Conservation (phyloP, 768 basidiomycete genomes). For the Amanita inopinata region DNA sequence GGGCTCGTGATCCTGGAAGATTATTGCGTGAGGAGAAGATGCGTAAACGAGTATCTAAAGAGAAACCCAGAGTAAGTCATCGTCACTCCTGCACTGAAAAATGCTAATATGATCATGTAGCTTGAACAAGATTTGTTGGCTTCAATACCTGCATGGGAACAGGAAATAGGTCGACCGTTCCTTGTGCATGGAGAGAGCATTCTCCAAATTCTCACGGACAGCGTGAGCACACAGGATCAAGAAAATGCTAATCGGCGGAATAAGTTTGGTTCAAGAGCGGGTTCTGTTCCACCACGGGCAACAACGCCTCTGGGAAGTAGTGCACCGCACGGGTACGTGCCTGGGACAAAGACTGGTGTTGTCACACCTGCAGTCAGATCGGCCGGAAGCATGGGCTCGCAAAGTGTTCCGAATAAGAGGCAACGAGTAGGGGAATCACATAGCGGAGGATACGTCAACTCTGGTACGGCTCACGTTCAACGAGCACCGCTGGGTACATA, state of each 20-base stretch:
- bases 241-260: constrained; percentile 57
- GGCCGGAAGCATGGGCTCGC: constrained; percentile 33
- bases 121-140: constrained; percentile 80
- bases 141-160: constrained; percentile 82
- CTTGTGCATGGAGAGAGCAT: constrained; percentile 79
- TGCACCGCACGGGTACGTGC: constrained; percentile 26
- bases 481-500: constrained; percentile 33
- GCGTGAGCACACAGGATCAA: constrained; percentile 61
- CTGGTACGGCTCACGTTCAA: constrained; percentile 15
- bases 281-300: constrained; percentile 51
- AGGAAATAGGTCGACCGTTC: constrained; percentile 62
- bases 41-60: constrained; percentile 85
- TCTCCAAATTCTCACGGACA: constrained; percentile 67
- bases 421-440: constrained; percentile 40
- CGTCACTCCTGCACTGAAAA: neutral
- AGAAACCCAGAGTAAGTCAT: constrained; percentile 78
- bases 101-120: constrained; percentile 28
- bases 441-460: constrained; percentile 13
- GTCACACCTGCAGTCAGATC: constrained; percentile 60
- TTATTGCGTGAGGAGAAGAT: constrained; percentile 93
- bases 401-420: constrained; percentile 54
- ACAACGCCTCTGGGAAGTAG: constrained; percentile 40
- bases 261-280: constrained; percentile 30
- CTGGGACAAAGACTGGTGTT: constrained; percentile 29
- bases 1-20: constrained; percentile 74